A percentile compares a stretch with the other conserved stretches of the same genome.
Conservation (phyloP, 306 rosid genomes). For the Coriaria nepalensis region DNA sequence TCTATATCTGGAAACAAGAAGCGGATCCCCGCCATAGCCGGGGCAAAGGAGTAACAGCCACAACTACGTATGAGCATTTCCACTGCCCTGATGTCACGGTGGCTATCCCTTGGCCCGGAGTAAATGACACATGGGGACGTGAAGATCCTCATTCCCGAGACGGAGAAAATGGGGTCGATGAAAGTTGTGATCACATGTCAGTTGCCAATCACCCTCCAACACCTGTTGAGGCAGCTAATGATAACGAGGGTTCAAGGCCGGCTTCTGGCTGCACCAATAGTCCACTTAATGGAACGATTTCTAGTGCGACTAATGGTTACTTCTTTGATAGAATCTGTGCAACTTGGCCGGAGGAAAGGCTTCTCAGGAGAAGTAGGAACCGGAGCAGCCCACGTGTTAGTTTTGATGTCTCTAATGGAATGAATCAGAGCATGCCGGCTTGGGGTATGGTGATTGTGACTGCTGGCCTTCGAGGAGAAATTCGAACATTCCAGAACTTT, state of each 20-base stretch:
- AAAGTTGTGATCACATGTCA: constrained; percentile 36
- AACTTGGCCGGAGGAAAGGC: constrained; percentile 94
- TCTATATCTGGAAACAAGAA: constrained; percentile 92
- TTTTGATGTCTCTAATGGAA: constrained; percentile 41
- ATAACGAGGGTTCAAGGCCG: constrained; percentile 32
- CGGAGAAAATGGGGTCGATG: constrained; percentile 41
- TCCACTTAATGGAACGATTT: constrained; percentile 72
- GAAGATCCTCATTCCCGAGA: constrained; percentile 26
- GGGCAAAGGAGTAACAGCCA: constrained; percentile 55
- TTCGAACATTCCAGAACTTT: constrained; percentile 88
- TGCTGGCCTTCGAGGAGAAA: constrained; percentile 87
- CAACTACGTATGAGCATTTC: constrained; percentile 73
- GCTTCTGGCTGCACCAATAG: constrained; percentile 45
- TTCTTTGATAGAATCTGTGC: constrained; percentile 89
- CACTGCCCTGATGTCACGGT: constrained; percentile 86
- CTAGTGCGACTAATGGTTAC: constrained; percentile 69
- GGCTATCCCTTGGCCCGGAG: constrained; percentile 94
- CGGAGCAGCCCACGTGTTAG: constrained; percentile 69
- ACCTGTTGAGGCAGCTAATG: constrained; percentile 63
- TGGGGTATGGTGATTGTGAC: constrained; percentile 98
- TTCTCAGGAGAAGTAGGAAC: constrained; percentile 38
- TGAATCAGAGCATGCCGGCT: constrained; percentile 49
- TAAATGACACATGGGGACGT: constrained; percentile 55
- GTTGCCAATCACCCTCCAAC: constrained; percentile 90
- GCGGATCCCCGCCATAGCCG: constrained; percentile 79